Conservation (phyloP, 306 rosid genomes). For the Medicago arabica region DNA sequence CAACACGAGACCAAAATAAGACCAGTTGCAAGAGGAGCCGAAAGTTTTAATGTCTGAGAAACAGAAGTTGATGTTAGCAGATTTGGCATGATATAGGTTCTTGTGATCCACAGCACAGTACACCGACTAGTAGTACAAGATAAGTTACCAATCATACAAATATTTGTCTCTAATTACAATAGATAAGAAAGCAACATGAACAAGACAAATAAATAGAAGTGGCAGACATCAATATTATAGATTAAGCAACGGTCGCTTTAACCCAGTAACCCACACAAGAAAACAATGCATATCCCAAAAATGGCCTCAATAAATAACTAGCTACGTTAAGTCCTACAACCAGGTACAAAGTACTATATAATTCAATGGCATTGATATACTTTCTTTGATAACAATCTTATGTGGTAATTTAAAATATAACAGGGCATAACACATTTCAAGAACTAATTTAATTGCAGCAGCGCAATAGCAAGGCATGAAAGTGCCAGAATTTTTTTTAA, state of each 20-base stretch:
- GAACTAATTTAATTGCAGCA: constrained; percentile 29
- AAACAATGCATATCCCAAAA: not conserved
- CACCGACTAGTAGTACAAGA: constrained; percentile 21
- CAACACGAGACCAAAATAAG: constrained; percentile 98
- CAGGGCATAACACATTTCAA: constrained; percentile 31
- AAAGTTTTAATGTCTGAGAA: constrained; percentile 80
- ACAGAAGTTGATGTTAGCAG: constrained; percentile 37
- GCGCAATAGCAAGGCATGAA: constrained; percentile 17
- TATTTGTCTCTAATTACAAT: not conserved
- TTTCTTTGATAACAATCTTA: constrained; percentile 7
- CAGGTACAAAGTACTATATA: constrained; percentile 12
- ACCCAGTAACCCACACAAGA: constrained; percentile 17
- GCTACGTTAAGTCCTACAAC: not conserved
- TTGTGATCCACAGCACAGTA: constrained; percentile 9
- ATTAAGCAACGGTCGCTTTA: not conserved
- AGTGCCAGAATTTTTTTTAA: constrained; percentile 20
- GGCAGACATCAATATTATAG: constrained; percentile 7
- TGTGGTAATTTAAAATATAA: constrained; percentile 20
- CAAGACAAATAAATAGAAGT: constrained; percentile 8
- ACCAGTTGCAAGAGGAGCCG: constrained; percentile 97
- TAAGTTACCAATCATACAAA: constrained; percentile 15
- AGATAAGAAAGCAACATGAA: constrained; percentile 8
- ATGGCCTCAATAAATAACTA: constrained; percentile 21
- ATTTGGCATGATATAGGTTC: constrained; percentile 9
- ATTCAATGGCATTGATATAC: constrained; percentile 1